These are phyloP conservation scores for Fragaria ananassa DNA, from an alignment of 306 rosid species.

Conservation along the genomic window DNA sequence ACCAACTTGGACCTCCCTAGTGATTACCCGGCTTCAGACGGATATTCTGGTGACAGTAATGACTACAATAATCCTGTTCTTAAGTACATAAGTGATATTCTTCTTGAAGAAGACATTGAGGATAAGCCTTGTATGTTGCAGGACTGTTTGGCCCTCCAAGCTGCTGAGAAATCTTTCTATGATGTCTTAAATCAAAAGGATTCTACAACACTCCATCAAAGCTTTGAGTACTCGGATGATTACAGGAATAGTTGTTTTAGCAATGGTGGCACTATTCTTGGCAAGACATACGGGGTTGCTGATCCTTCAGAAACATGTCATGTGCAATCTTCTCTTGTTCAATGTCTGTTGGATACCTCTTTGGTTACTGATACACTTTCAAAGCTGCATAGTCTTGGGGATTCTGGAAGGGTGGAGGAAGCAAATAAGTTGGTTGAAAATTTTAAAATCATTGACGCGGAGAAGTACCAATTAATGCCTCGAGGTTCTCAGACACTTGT, in stretches of 20 bases:
- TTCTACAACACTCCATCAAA: constrained; percentile 20
- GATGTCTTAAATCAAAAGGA: constrained; percentile 24
- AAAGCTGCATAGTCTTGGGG: constrained; percentile 16
- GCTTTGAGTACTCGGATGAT: constrained; percentile 17
- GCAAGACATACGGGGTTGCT: constrained; percentile 22
- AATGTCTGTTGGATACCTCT: constrained; percentile 17
- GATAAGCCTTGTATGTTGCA: constrained; percentile 21
- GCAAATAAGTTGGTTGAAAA: constrained; percentile 24
- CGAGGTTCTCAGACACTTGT: neutral
- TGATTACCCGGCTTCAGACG: constrained; percentile 25
- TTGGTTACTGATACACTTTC: constrained; percentile 23
- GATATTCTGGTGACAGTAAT: constrained; percentile 12
- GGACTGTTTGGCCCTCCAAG: constrained; percentile 35
- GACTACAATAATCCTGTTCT: constrained; percentile 34
- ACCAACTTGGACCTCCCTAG: constrained; percentile 18
- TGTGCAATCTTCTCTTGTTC: constrained; percentile 22
- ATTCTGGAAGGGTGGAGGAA: neutral
- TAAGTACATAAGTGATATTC: constrained; percentile 33
- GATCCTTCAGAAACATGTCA: constrained; percentile 14
- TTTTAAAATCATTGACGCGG: constrained; percentile 10
- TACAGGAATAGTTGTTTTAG: neutral
- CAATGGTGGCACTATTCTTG: constrained; percentile 17
- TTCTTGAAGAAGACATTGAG: constrained; percentile 33
- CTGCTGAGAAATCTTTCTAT: constrained; percentile 29
- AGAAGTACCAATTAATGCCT: neutral